Evolutionary conservation across 1,284 basidiomycete species (phyloP).

Genomic region (Ceratobasidium sp.): DNA sequence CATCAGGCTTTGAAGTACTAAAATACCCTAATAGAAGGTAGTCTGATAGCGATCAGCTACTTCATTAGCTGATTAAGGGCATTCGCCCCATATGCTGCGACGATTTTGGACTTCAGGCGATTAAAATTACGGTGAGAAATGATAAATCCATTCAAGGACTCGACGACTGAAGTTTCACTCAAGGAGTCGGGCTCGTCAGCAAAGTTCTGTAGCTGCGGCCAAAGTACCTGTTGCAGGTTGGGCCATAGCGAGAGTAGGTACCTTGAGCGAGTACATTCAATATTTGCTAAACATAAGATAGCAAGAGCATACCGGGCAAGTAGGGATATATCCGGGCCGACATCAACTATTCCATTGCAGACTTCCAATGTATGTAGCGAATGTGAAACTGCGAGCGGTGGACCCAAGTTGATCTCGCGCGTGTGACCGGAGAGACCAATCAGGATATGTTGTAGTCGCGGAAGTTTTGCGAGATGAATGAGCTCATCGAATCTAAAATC

Average conservation of each 20-base stretch:
- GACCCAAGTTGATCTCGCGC: neutral
- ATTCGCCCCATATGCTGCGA: neutral
- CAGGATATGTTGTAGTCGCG: neutral
- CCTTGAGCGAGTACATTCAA: neutral
- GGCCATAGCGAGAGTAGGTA: slow-evolving; percentile 7
- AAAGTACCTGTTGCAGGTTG: neutral
- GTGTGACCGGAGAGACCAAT: neutral
- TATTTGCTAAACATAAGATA: too few species aligned
- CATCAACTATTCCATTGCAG: neutral
- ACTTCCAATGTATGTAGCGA: slow-evolving; percentile 6
- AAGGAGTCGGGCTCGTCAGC: too few species aligned
- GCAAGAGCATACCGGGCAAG: slow-evolving; percentile 8
- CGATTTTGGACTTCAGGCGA: neutral
- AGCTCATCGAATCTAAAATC: neutral
- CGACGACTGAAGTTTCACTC: neutral
- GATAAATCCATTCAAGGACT: neutral
- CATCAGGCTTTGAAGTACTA: neutral
- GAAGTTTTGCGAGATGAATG: neutral
- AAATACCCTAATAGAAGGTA: neutral
- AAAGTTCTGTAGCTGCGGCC: neutral
- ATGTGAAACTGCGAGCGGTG: neutral
- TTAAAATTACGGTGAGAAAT: neutral
- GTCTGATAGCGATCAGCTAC: neutral
- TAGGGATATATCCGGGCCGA: neutral
- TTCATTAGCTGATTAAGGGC: neutral